Conservation (phyloP, 108 stramenopile species). For the Pinguiococcus pyrenoidosus region DNA sequence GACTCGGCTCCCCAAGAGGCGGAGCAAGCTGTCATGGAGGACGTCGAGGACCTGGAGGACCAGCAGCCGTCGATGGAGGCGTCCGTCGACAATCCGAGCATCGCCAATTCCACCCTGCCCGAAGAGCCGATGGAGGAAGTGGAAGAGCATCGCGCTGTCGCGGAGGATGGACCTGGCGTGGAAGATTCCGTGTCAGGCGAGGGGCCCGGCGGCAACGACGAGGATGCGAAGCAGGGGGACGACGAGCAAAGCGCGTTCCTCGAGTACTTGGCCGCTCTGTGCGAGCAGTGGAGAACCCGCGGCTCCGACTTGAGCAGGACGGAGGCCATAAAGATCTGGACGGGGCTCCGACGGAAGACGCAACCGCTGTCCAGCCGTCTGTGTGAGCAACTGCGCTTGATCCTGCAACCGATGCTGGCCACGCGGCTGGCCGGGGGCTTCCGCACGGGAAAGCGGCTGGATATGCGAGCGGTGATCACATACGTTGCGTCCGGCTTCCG, state of each 20-base stretch:
- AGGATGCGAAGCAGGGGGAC: not conserved
- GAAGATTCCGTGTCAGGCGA: too few species aligned
- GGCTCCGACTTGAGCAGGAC: conserved; percentile 25
- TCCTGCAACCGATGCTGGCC: conserved; percentile 89
- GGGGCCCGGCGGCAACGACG: not conserved
- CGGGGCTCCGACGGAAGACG: conserved; percentile 53
- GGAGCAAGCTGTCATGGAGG: not conserved
- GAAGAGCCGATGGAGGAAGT: not conserved
- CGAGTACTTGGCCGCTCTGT: not conserved
- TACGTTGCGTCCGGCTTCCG: conserved; percentile 96
- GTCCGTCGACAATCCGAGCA: too few species aligned
- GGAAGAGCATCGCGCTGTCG: not conserved
- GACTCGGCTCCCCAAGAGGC: too few species aligned
- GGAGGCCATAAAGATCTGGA: conserved; percentile 39
- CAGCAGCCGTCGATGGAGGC: not conserved
- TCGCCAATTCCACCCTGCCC: too few species aligned
- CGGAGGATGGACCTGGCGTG: not conserved
- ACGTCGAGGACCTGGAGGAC: not conserved
- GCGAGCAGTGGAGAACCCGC: conserved; percentile 1
- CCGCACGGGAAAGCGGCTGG: conserved; percentile 90
- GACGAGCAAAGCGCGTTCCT: not conserved
- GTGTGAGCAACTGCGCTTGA: conserved; percentile 91
- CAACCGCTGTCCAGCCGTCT: conserved; percentile 58
- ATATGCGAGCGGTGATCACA: conserved; percentile 95
- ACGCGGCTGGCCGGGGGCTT: conserved; percentile 86